phyloP scores from a whole-genome alignment of 257 asterid species.

The Rauvolfia tetraphylla region DNA sequence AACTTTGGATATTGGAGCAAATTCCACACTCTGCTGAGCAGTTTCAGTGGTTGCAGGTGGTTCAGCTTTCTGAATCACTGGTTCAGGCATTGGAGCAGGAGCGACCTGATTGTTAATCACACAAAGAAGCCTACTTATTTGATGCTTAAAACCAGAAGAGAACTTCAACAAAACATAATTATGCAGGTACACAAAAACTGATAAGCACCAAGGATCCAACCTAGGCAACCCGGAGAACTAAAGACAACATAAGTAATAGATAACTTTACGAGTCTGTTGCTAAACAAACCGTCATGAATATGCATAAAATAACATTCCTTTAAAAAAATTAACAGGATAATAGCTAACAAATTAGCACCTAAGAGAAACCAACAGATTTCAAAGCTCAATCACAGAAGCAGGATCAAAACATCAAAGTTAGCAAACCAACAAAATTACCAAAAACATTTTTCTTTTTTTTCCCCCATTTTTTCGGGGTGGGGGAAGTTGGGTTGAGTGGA shows the following conservation, averaged over 20 bases:
- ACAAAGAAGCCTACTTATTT: constrained; percentile 14
- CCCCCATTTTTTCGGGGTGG: too few relatives aligned
- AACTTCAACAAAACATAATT: background rate
- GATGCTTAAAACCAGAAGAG: background rate
- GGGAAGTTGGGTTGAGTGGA: too few relatives aligned
- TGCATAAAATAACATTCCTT: background rate
- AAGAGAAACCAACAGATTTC: background rate
- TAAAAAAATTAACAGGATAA: background rate
- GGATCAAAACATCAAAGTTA: background rate
- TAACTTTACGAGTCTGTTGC: too few relatives aligned
- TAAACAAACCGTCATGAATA: background rate
- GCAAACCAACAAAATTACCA: background rate
- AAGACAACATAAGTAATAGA: background rate
- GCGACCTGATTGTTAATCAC: constrained; percentile 48
- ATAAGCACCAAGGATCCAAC: background rate
- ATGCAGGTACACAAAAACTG: background rate
- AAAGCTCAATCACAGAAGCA: constrained; percentile 3
- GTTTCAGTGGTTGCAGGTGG: constrained; percentile 46
- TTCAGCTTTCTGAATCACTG: constrained; percentile 54
- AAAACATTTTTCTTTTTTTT: background rate
- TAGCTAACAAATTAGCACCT: background rate
- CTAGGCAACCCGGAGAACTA: background rate
- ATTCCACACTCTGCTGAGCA: constrained; percentile 41
- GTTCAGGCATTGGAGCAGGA: constrained; percentile 50
- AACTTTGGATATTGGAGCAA: constrained; percentile 60